Evolutionary conservation across 2,329 filamentous ascomycete species (phyloP).

Genomic region (Leptographium radiaticola): DNA sequence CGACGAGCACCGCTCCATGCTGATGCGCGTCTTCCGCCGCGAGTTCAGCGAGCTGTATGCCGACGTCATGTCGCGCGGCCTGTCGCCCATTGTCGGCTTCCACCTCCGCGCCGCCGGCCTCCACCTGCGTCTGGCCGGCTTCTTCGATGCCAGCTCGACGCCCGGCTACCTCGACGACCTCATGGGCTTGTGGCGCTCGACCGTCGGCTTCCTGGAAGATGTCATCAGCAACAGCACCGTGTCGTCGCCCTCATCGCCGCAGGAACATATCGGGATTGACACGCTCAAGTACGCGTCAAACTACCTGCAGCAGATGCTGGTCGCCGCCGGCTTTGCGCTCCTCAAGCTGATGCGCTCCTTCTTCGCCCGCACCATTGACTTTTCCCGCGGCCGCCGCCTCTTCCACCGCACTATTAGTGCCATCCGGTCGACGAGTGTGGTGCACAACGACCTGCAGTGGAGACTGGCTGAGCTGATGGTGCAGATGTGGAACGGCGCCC

Average conservation of each 20-base stretch:
- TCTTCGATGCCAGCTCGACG: slow-evolving; percentile 65
- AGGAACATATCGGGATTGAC: slow-evolving; percentile 32
- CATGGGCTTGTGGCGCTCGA: slow-evolving; percentile 61
- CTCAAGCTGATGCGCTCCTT: slow-evolving; percentile 68
- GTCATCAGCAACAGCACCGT: slow-evolving; percentile 41
- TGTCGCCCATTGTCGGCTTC: slow-evolving; percentile 47
- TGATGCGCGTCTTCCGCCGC: slow-evolving; percentile 52
- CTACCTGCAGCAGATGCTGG: slow-evolving; percentile 74
- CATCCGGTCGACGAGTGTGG: slow-evolving; percentile 60
- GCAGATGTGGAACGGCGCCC: slow-evolving; percentile 70
- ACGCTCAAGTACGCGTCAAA: slow-evolving; percentile 56
- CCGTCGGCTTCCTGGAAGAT: slow-evolving; percentile 55
- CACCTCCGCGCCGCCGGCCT: slow-evolving; percentile 61
- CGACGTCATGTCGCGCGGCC: slow-evolving; percentile 41
- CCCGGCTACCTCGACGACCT: slow-evolving; percentile 62
- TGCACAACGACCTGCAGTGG: slow-evolving; percentile 67
- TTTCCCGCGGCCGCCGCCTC: slow-evolving; percentile 50
- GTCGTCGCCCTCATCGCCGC: slow-evolving; percentile 24
- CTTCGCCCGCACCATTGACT: slow-evolving; percentile 61
- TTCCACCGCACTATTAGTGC: slow-evolving; percentile 60
- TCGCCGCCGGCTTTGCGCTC: slow-evolving; percentile 66
- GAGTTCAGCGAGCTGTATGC: slow-evolving; percentile 52
- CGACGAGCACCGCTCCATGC: slow-evolving; percentile 52
- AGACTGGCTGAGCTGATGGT: slow-evolving; percentile 74
- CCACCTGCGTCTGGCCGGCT: slow-evolving; percentile 65